Percentiles rank a stretch among this genome's conserved stretches.
Evolutionary conservation across 1,284 basidiomycete species (phyloP).

Genomic region (Ustanciosporium gigantosporum): DNA sequence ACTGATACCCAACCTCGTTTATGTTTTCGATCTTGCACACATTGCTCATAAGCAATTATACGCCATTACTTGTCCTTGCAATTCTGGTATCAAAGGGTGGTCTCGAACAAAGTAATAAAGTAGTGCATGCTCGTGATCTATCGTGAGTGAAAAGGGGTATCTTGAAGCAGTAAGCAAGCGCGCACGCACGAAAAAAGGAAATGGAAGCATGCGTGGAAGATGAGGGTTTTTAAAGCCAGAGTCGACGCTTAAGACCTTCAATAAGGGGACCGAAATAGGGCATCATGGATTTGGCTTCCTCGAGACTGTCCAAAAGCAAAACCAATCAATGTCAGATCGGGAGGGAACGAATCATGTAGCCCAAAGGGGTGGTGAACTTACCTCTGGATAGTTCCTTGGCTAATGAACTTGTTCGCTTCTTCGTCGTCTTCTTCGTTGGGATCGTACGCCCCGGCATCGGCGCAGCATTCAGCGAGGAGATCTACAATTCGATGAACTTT

Average conservation of each 20-base stretch:
- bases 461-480: conserved; percentile 72
- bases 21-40: too few species aligned
- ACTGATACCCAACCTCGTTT: too few species aligned
- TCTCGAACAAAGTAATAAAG: too few species aligned
- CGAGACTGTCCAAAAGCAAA: conserved; percentile 19
- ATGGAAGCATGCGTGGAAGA: too few species aligned
- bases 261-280: conserved; percentile 44
- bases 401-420: conserved; percentile 30
- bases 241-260: conserved; percentile 50
- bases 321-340: neutral
- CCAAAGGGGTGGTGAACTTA: neutral
- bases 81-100: too few species aligned
- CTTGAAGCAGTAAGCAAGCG: too few species aligned
- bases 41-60: too few species aligned
- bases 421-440: too few species aligned
- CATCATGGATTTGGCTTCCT: conserved; percentile 50
- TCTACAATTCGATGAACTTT: conserved; percentile 84
- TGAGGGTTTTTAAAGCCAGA: conserved; percentile 51
- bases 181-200: too few species aligned
- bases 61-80: too few species aligned
- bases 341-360: neutral
- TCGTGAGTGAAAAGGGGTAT: too few species aligned
- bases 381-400: conserved; percentile 47
- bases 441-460: conserved; percentile 36
- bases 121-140: too few species aligned